Percentiles rank a stretch among this genome's conserved stretches.
Evolutionary conservation across 495 filamentous ascomycete genomes (phyloP).

Genomic region (Podospora pseudocomata): DNA sequence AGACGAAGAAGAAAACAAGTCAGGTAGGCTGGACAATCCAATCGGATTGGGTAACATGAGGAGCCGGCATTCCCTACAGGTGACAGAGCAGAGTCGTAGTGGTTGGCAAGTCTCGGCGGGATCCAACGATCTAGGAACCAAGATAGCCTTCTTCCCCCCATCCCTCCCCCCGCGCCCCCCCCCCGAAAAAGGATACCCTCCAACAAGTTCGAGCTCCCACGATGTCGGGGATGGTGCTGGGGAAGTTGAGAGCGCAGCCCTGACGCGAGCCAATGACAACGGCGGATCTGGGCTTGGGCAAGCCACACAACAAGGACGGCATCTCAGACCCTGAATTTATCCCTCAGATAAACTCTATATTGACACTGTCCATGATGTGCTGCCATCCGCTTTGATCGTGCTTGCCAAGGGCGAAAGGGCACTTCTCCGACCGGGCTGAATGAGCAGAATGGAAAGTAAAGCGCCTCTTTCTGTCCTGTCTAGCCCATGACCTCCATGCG

Average conservation of each 20-base stretch:
- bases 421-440: not conserved
- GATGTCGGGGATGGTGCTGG: not conserved
- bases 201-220: not conserved
- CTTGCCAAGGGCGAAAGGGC: not conserved
- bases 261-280: not conserved
- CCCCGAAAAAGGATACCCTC: not conserved
- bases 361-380: slow-evolving; percentile 1
- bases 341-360: not conserved
- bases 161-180: too few relatives aligned
- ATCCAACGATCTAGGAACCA: slow-evolving; percentile 1
- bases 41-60: not conserved
- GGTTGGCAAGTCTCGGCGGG: not conserved
- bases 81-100: not conserved
- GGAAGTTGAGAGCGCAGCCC: not conserved
- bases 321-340: not conserved
- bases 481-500: not conserved
- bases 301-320: not conserved
- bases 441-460: not conserved
- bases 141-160: not conserved
- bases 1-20: not conserved
- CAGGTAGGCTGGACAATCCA: not conserved
- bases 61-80: not conserved
- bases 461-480: not conserved
- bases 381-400: not conserved
- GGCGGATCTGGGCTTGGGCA: slow-evolving; percentile 1